These are phyloP conservation scores for Ceratobasidium sp. DNA, from an alignment of 1,284 basidiomycete genomes.

Conservation along the genomic window DNA sequence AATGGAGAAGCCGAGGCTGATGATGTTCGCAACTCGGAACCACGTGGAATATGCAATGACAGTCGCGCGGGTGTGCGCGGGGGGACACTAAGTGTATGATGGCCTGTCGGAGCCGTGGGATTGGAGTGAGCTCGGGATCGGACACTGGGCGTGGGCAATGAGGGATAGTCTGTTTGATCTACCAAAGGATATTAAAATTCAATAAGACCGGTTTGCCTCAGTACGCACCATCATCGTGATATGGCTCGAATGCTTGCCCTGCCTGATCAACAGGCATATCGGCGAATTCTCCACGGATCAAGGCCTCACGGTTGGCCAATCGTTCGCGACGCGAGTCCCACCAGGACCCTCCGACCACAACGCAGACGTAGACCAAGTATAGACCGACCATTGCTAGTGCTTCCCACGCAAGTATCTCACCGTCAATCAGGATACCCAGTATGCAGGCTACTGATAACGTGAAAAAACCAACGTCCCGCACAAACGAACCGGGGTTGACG, in stretches of 20 bases:
- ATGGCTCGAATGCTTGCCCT: conserved; percentile 46
- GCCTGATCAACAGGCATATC: conserved; percentile 52
- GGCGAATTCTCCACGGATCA: conserved; percentile 66
- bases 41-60: conserved; percentile 50
- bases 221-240: conserved; percentile 50
- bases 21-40: conserved; percentile 7
- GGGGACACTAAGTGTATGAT: background rate
- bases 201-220: background rate
- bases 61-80: conserved; percentile 44
- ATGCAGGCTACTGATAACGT: conserved; percentile 75
- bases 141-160: conserved; percentile 45
- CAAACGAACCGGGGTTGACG: conserved; percentile 78
- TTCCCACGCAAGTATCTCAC: conserved; percentile 74
- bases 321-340: conserved; percentile 65
- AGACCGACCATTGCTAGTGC: conserved; percentile 73
- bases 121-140: conserved; percentile 48
- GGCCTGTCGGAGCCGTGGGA: conserved; percentile 45
- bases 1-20: conserved; percentile 53
- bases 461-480: conserved; percentile 94
- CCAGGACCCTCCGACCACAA: conserved; percentile 81
- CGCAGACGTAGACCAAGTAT: conserved; percentile 78
- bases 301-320: conserved; percentile 57
- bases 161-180: conserved; percentile 9
- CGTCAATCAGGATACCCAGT: conserved; percentile 80
- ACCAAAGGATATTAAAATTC: background rate